These are phyloP conservation scores for Boeremia lycopersici DNA, from an alignment of 2,329 filamentous ascomycete genomes.

Conservation along the genomic window DNA sequence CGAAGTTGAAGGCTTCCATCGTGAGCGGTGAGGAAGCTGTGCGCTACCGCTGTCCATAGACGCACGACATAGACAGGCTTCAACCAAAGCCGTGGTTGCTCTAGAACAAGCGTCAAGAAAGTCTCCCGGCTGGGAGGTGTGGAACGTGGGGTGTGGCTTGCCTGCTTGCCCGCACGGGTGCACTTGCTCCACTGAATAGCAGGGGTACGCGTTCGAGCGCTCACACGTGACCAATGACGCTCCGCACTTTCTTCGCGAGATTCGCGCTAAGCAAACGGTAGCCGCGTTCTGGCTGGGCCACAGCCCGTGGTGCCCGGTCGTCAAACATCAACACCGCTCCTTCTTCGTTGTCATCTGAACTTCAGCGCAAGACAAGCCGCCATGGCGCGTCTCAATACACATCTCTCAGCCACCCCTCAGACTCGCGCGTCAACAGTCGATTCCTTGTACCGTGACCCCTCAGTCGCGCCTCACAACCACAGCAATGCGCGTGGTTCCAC, in stretches of 20 bases:
- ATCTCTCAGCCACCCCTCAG: constrained; percentile 37
- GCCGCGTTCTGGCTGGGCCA: constrained; percentile 13
- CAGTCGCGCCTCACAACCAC: constrained; percentile 27
- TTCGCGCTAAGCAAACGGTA: constrained; percentile 26
- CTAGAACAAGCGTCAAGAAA: not conserved
- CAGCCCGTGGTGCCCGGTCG: not conserved
- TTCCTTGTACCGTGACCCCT: constrained; percentile 47
- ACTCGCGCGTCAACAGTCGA: constrained; percentile 39
- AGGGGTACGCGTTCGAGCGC: constrained; percentile 30
- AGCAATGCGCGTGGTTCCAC: constrained; percentile 30
- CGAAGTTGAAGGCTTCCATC: constrained; percentile 98
- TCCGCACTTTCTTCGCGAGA: constrained; percentile 24
- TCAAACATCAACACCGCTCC: constrained; percentile 10
- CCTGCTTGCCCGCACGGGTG: constrained; percentile 1
- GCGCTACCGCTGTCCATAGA: constrained; percentile 35
- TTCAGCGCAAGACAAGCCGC: not conserved
- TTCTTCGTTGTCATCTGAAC: not conserved
- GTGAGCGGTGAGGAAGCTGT: constrained; percentile 21
- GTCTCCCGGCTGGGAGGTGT: constrained; percentile 3
- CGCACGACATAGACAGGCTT: constrained; percentile 9
- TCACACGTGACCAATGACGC: constrained; percentile 27
- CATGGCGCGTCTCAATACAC: constrained; percentile 49
- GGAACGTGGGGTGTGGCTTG: constrained; percentile 14
- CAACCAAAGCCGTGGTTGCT: not conserved
- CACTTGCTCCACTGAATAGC: constrained; percentile 2